phyloP scores from a whole-genome alignment of 2,329 filamentous ascomycete species.

The Cercospora sp. region DNA sequence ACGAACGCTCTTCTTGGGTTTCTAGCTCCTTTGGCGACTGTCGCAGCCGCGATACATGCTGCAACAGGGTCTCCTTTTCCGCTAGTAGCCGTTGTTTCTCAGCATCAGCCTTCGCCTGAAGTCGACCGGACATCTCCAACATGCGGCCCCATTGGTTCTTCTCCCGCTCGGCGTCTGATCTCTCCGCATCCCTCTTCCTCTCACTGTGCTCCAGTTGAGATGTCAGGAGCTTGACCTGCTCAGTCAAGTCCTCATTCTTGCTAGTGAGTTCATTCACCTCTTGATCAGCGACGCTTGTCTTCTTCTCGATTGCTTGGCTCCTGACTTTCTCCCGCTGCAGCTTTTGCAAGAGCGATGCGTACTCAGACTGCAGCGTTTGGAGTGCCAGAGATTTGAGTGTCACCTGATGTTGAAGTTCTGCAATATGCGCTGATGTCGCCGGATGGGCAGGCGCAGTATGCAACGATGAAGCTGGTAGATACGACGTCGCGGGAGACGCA shows the following conservation, averaged over 20 bases:
- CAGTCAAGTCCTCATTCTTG: conserved; percentile 52
- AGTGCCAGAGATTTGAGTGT: conserved; percentile 55
- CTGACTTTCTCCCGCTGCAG: conserved; percentile 53
- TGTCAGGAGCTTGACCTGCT: conserved; percentile 51
- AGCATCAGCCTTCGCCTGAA: conserved; percentile 47
- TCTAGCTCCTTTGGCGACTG: not conserved
- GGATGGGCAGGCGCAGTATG: conserved; percentile 32
- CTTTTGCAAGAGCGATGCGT: conserved; percentile 54
- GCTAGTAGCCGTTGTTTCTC: conserved; percentile 46
- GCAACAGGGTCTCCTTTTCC: conserved; percentile 41
- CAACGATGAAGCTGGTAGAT: conserved; percentile 28
- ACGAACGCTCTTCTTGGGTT: not conserved
- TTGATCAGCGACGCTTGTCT: conserved; percentile 51
- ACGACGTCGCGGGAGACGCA: conserved; percentile 31
- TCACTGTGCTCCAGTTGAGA: conserved; percentile 51
- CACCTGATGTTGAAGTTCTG: conserved; percentile 56
- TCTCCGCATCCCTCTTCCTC: conserved; percentile 50
- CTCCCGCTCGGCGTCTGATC: conserved; percentile 45
- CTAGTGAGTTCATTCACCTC: conserved; percentile 55
- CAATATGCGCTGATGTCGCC: conserved; percentile 42
- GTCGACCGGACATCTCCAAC: conserved; percentile 50
- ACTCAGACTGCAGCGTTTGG: conserved; percentile 56
- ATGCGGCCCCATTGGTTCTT: conserved; percentile 54
- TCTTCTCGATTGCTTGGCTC: conserved; percentile 52
- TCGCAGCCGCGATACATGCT: conserved; percentile 12